Percentiles rank a stretch among this genome's conserved stretches.
phyloP scores from a whole-genome alignment of 2,329 filamentous ascomycete species.

The Cryphonectria carpinicola region DNA sequence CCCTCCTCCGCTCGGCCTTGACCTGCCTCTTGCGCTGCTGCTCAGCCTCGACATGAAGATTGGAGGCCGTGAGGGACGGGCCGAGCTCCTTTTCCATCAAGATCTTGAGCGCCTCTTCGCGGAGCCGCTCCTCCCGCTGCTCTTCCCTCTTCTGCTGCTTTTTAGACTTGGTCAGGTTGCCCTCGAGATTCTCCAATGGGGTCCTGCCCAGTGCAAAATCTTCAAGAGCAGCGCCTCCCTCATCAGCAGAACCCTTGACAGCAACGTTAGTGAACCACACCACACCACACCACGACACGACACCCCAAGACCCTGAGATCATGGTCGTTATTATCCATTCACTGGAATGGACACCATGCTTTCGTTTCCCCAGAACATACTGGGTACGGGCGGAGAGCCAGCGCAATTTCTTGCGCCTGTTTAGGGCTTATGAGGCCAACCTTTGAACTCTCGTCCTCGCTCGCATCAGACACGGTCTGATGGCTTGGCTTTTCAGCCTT shows the following conservation, averaged over 20 bases:
- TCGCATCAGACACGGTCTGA: conserved; percentile 9
- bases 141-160: conserved; percentile 24
- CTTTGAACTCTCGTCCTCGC: conserved; percentile 21
- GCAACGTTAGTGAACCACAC: conserved; percentile 16
- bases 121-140: conserved; percentile 16
- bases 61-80: not conserved
- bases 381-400: conserved; percentile 22
- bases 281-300: not conserved
- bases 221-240: conserved; percentile 23
- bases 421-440: conserved; percentile 28
- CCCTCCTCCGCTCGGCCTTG: conserved; percentile 21
- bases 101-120: conserved; percentile 17
- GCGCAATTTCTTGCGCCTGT: conserved; percentile 25
- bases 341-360: conserved; percentile 12
- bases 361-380: not conserved
- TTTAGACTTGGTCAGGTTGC: conserved; percentile 11
- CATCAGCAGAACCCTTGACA: conserved; percentile 19
- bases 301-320: not conserved
- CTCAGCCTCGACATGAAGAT: conserved; percentile 1
- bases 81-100: conserved; percentile 12
- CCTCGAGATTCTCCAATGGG: not conserved
- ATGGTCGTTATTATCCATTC: conserved; percentile 13
- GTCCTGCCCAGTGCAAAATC: conserved; percentile 9
- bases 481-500: conserved; percentile 25
- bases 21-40: conserved; percentile 25